These are phyloP conservation scores for Trichosporon inkin DNA, from an alignment of 1,284 basidiomycete genomes.

Conservation along the genomic window DNA sequence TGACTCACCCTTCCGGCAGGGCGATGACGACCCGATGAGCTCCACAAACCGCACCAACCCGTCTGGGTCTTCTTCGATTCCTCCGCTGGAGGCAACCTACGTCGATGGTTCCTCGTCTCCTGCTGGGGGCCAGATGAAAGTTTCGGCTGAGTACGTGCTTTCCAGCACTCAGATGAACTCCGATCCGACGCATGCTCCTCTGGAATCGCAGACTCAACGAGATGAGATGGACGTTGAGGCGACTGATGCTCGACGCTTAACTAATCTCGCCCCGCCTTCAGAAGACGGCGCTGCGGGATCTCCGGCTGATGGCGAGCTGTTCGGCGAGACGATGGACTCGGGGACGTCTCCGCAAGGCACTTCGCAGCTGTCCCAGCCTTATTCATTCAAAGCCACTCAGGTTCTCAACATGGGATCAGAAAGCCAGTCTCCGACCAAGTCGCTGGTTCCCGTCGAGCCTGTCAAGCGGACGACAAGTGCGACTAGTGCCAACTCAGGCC, in stretches of 20 bases:
- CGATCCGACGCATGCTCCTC: not conserved
- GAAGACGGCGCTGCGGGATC: not conserved
- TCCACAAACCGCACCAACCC: not conserved
- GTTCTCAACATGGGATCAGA: not conserved
- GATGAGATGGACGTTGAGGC: not conserved
- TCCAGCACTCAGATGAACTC: not conserved
- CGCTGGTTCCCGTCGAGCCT: not conserved
- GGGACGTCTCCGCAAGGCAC: not conserved
- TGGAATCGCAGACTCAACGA: not conserved
- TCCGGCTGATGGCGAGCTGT: not conserved
- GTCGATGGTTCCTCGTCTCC: not conserved
- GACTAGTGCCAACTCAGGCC: not conserved
- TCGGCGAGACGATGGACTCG: constrained; percentile 3
- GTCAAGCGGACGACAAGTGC: not conserved
- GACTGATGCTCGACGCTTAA: not conserved
- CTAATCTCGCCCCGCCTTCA: not conserved
- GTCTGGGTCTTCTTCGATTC: not conserved
- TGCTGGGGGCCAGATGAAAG: not conserved
- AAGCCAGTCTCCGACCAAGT: not conserved
- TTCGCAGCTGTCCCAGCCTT: not conserved
- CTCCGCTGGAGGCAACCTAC: not conserved
- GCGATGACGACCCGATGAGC: not conserved
- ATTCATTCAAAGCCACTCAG: not conserved
- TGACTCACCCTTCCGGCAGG: not conserved
- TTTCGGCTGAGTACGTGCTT: not conserved